Evolutionary conservation across 257 asterid species (phyloP), one percentile per base, ranked within the genome.

Genomic region (Avicennia marina): DNA sequence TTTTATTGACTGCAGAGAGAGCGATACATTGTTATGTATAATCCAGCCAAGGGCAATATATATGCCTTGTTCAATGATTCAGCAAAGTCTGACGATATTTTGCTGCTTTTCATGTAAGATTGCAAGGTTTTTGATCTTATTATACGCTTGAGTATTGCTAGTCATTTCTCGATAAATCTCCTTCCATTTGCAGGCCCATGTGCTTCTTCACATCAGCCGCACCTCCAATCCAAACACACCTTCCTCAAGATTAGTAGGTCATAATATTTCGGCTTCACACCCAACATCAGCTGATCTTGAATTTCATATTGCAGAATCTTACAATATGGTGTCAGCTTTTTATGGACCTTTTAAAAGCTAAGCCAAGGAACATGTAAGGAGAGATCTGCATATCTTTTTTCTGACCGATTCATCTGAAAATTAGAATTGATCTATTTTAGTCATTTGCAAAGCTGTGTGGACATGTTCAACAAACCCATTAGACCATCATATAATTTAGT

Each of bases 71-170:
- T 93, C 81, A 93, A 89, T 89, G 90, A 84, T 74, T 87, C 86
- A 81, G 99, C 99, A 5, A 89, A 84, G 84, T 75, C 97, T 45
- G 97, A 93, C 66, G 99, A 93, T 70, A 87, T 93, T 52, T 46
- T 89, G 96, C 99, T 54, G 86, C 95, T 60, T 91, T 91, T 73
- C 98, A 91, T 70, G 98, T 91, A 68, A 87, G 95, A 22, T 64
- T 52, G 56, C 50, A 16, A 56, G 63, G 64, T 9, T 48, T 19
- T 46, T 63, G 53, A 58, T 61, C 36, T 69, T 64, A 22, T 58
- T 13, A 25, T 58, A 22, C 29, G 46, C 52, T 16, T 43, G 31
- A 34, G 39, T 21, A 9, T 47, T 65, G 51, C 19, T 52, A 8
- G 53, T 33, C 29, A 7, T 59, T 38, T 53, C 50, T 44, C 65